Conservation (phyloP, 2,329 filamentous ascomycete genomes). For the Ramularia endophylla region DNA sequence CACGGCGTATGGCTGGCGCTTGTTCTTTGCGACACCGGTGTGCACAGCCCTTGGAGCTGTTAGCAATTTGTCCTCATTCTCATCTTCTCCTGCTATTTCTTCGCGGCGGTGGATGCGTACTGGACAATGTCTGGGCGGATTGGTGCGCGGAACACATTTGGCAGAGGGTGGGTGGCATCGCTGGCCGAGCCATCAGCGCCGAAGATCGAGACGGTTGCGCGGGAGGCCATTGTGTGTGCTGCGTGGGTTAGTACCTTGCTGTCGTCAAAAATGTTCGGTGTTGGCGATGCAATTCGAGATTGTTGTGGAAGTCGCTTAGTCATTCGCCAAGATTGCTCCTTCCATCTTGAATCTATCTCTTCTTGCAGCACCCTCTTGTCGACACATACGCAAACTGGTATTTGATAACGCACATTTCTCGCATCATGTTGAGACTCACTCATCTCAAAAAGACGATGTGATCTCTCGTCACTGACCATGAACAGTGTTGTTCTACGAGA, state of each 20-base stretch:
- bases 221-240: slow-evolving; percentile 67
- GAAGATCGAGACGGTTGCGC: slow-evolving; percentile 97
- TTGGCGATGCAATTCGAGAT: too few species aligned
- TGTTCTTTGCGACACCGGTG: slow-evolving; percentile 99
- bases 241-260: slow-evolving; percentile 2
- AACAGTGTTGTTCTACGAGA: too few species aligned
- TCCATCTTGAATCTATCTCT: too few species aligned
- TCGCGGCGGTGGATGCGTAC: slow-evolving; percentile 48
- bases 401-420: too few species aligned
- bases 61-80: slow-evolving; percentile 19
- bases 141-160: slow-evolving; percentile 92
- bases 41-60: slow-evolving; percentile 60
- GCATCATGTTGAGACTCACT: too few species aligned
- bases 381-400: too few species aligned
- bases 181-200: slow-evolving; percentile 90
- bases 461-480: too few species aligned
- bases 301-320: too few species aligned
- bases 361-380: too few species aligned
- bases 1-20: slow-evolving; percentile 98
- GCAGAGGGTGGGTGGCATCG: slow-evolving; percentile 84
- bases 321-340: too few species aligned
- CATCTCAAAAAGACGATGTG: too few species aligned
- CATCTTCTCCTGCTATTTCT: slow-evolving; percentile 4
- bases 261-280: too few species aligned
- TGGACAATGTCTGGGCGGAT: slow-evolving; percentile 99